Percentiles rank a stretch among this genome's conserved stretches.
Conservation (phyloP, 2,329 filamentous ascomycete genomes). For the Claviceps quebecensis region DNA sequence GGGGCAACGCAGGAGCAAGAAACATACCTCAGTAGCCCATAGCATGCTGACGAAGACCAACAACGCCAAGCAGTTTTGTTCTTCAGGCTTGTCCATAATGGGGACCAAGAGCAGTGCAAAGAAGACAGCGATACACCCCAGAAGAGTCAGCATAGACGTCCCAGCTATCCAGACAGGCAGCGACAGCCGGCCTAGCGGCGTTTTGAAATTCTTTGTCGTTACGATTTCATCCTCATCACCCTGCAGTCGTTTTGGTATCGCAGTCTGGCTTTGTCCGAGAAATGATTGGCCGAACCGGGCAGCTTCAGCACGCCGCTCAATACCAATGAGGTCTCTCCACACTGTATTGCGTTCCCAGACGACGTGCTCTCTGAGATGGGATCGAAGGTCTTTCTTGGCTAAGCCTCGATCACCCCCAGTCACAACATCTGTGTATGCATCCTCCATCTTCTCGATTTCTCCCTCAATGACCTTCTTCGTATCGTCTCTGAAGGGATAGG, state of each 20-base stretch:
- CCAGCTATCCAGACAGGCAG: conserved; percentile 75
- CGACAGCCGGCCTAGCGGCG: conserved; percentile 64
- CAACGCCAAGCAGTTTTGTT: conserved; percentile 92
- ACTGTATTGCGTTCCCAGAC: conserved; percentile 99
- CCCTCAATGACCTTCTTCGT: conserved; percentile 59
- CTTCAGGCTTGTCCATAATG: conserved; percentile 74
- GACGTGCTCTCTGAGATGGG: conserved; percentile 89
- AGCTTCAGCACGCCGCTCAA: conserved; percentile 88
- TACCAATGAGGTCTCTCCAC: conserved; percentile 97
- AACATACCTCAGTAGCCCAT: conserved; percentile 80
- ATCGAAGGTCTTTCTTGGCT: conserved; percentile 72
- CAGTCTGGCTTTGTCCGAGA: conserved; percentile 59
- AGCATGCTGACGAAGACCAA: conserved; percentile 84
- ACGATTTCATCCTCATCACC: conserved; percentile 62
- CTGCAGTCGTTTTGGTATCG: conserved; percentile 57
- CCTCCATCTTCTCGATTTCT: conserved; percentile 61
- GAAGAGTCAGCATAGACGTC: conserved; percentile 62
- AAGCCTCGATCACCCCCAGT: conserved; percentile 64
- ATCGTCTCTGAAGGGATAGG: conserved; percentile 65
- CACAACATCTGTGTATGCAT: conserved; percentile 66
- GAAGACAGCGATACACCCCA: conserved; percentile 61
- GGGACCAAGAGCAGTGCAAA: conserved; percentile 58
- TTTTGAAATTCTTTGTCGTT: conserved; percentile 54
- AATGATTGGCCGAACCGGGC: conserved; percentile 80
- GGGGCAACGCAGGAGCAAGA: not conserved